Conservation (phyloP, 2,329 filamentous ascomycete genomes). For the Whalleya microplaca region DNA sequence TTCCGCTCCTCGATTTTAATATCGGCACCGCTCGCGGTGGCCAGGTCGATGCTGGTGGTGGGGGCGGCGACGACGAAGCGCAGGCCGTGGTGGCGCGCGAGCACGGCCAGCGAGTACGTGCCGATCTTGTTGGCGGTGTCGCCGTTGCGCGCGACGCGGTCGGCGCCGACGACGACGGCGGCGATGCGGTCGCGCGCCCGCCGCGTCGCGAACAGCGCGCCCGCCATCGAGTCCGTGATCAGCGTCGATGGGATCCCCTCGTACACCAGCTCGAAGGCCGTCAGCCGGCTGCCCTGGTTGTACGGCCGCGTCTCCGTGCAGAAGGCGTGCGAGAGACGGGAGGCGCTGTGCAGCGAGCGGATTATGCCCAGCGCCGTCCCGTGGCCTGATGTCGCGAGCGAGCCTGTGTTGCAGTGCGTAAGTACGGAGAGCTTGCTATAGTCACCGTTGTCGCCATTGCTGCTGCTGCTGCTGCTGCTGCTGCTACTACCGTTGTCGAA, state of each 20-base stretch:
- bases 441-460: conserved; percentile 39
- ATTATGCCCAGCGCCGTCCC: conserved; percentile 95
- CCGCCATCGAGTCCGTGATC: conserved; percentile 96
- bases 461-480: too few species aligned
- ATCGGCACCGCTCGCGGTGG: conserved; percentile 73
- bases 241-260: conserved; percentile 90
- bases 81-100: conserved; percentile 83
- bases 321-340: conserved; percentile 78
- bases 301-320: conserved; percentile 98
- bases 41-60: conserved; percentile 88
- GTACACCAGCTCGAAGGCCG: conserved; percentile 94
- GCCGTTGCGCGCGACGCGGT: conserved; percentile 93
- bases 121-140: conserved; percentile 99
- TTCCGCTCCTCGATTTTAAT: conserved; percentile 93
- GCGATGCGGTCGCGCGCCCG: conserved; percentile 70
- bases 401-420: conserved; percentile 98
- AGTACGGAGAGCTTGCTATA: conserved; percentile 73
- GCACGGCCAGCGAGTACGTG: conserved; percentile 89
- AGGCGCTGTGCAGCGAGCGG: conserved; percentile 72
- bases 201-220: conserved; percentile 72
- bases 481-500: background rate
- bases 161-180: conserved; percentile 91
- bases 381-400: conserved; percentile 95
- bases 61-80: conserved; percentile 96
- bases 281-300: conserved; percentile 94